phyloP scores from a whole-genome alignment of 148 eudicot species.

The Vaccinium corymbosum region DNA sequence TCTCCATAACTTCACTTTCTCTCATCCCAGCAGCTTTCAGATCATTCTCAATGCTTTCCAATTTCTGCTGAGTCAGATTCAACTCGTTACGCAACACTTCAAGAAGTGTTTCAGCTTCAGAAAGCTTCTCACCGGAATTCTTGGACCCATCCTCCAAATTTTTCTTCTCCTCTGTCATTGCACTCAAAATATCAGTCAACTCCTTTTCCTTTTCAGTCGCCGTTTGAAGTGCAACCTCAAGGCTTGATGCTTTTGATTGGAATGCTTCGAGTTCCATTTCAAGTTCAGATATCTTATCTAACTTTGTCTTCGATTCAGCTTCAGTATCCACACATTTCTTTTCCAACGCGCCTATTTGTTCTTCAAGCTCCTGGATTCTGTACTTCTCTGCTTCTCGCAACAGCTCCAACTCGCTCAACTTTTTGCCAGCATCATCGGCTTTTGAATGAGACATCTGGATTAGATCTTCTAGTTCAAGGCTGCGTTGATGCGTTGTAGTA shows the following conservation, averaged over 20 bases:
- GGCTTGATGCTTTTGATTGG: slow-evolving; percentile 41
- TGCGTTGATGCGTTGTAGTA: slow-evolving; percentile 44
- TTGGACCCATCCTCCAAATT: slow-evolving; percentile 47
- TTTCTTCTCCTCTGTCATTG: slow-evolving; percentile 49
- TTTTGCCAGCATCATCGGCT: slow-evolving; percentile 60
- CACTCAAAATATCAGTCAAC: slow-evolving; percentile 36
- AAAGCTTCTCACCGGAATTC: slow-evolving; percentile 47
- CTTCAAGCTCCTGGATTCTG: slow-evolving; percentile 67
- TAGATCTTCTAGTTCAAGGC: slow-evolving; percentile 61
- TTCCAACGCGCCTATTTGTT: slow-evolving; percentile 46
- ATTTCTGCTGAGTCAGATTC: slow-evolving; percentile 43
- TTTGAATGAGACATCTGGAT: slow-evolving; percentile 55
- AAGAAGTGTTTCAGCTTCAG: slow-evolving; percentile 53
- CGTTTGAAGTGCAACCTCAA: slow-evolving; percentile 47
- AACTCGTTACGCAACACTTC: slow-evolving; percentile 49
- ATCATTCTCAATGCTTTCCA: slow-evolving; percentile 59
- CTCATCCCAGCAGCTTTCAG: slow-evolving; percentile 47
- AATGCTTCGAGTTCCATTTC: slow-evolving; percentile 46
- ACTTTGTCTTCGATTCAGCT: slow-evolving; percentile 47
- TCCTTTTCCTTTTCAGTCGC: slow-evolving; percentile 58
- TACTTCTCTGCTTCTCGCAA: slow-evolving; percentile 58
- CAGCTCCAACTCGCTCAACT: slow-evolving; percentile 47
- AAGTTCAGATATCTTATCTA: slow-evolving; percentile 49
- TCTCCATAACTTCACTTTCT: slow-evolving; percentile 58
- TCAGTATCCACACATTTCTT: slow-evolving; percentile 48